These are phyloP conservation scores for Eudorina sp. DNA, from an alignment of 139 green algal genomes.

Conservation along the genomic window DNA sequence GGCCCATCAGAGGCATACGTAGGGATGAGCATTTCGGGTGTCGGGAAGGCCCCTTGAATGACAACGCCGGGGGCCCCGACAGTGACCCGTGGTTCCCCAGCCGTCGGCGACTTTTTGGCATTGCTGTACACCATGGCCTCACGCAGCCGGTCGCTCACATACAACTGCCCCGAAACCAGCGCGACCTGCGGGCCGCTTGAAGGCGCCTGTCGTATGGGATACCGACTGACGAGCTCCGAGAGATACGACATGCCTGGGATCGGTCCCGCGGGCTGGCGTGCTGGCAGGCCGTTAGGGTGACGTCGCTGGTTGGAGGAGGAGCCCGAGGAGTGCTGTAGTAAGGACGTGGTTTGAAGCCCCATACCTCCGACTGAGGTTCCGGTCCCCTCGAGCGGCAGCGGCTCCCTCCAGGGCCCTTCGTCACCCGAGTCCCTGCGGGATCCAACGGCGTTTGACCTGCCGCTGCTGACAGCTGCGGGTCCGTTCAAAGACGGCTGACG, in stretches of 20 bases:
- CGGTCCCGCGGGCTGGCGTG: not conserved
- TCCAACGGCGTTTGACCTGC: not conserved
- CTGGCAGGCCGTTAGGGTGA: slow-evolving; percentile 10
- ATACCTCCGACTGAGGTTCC: too few relatives aligned
- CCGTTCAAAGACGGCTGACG: not conserved
- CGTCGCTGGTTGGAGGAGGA: not conserved
- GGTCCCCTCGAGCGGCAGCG: too few relatives aligned
- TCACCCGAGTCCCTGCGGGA: not conserved
- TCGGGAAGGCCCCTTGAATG: not conserved
- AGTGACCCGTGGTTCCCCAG: not conserved
- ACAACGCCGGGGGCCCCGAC: not conserved
- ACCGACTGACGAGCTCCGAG: not conserved
- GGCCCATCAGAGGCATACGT: not conserved
- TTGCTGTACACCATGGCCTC: not conserved
- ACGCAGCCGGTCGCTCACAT: slow-evolving; percentile 7
- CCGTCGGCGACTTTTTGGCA: not conserved
- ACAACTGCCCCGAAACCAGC: not conserved
- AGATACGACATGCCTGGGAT: slow-evolving; percentile 10
- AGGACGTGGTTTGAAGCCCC: too few relatives aligned
- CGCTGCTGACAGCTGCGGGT: not conserved
- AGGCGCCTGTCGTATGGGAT: not conserved
- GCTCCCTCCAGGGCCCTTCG: too few relatives aligned
- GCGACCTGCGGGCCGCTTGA: not conserved
- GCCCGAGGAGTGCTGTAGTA: not conserved
- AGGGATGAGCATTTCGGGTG: not conserved